phyloP scores from a whole-genome alignment of 768 basidiomycete species.

The Rhodotorula kratochvilovae region DNA sequence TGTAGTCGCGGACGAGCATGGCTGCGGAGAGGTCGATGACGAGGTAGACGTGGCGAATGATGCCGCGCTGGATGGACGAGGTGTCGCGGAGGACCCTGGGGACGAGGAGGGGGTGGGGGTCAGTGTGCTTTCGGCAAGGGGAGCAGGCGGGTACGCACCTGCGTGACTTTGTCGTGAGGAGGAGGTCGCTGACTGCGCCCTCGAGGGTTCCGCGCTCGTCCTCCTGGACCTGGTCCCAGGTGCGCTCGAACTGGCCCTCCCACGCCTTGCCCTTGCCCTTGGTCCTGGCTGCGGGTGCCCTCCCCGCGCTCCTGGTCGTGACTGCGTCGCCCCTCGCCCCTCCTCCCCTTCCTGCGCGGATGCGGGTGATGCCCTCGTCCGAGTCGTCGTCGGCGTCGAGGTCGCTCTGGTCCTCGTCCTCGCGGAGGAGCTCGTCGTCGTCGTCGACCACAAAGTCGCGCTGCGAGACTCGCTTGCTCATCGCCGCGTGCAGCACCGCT shows the following conservation, averaged over 20 bases:
- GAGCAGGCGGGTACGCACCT: constrained; percentile 55
- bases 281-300: not conserved
- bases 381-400: not conserved
- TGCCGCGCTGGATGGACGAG: constrained; percentile 82
- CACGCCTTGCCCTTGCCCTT: constrained; percentile 63
- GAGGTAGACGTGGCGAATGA: constrained; percentile 90
- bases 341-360: not conserved
- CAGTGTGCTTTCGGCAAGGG: not conserved
- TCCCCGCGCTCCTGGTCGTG: not conserved
- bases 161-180: constrained; percentile 77
- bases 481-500: not conserved
- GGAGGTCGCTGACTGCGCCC: constrained; percentile 77
- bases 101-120: not conserved
- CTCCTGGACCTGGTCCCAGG: constrained; percentile 96
- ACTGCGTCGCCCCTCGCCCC: not conserved
- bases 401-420: constrained; percentile 19
- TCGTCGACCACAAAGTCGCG: constrained; percentile 20
- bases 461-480: constrained; percentile 1
- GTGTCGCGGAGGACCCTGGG: constrained; percentile 71
- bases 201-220: constrained; percentile 89
- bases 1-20: constrained; percentile 94
- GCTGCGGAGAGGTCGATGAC: constrained; percentile 84
- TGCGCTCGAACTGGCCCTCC: constrained; percentile 89
- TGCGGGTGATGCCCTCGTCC: not conserved
- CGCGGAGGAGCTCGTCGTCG: constrained; percentile 12